Conservation (phyloP, 139 green algal genomes). For the Parachlorella kessleri region DNA sequence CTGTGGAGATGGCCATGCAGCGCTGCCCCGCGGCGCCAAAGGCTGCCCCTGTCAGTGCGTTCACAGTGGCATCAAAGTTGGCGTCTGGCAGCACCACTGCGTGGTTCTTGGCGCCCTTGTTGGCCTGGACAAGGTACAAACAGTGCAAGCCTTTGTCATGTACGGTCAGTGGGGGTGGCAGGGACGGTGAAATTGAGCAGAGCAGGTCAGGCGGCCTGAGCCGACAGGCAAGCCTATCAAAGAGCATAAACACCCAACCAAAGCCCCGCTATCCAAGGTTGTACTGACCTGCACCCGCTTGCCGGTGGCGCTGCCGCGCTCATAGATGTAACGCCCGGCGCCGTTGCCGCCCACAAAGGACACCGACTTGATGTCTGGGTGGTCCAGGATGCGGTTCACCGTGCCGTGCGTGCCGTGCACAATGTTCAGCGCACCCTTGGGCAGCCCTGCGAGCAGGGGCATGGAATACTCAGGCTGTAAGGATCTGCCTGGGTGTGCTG, state of each 20-base stretch:
- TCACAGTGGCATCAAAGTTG: slow-evolving; percentile 70
- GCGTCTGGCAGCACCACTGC: slow-evolving; percentile 96
- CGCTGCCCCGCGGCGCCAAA: slow-evolving; percentile 97
- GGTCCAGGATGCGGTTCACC: slow-evolving; percentile 91
- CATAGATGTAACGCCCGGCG: slow-evolving; percentile 88
- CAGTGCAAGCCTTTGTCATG: too few species aligned
- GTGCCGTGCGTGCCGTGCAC: slow-evolving; percentile 90
- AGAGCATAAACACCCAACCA: too few species aligned
- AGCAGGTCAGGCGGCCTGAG: too few species aligned
- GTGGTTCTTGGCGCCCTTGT: slow-evolving; percentile 98
- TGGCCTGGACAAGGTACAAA: too few species aligned
- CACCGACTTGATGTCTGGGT: slow-evolving; percentile 92
- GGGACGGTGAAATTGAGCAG: too few species aligned
- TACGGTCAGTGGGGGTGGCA: too few species aligned
- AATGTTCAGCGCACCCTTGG: slow-evolving; percentile 45
- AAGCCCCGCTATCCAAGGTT: too few species aligned
- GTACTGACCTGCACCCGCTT: slow-evolving; percentile 88
- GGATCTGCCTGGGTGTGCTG: too few species aligned
- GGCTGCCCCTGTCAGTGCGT: slow-evolving; percentile 82
- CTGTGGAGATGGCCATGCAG: slow-evolving; percentile 96
- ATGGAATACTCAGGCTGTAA: too few species aligned
- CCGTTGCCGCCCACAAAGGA: slow-evolving; percentile 93
- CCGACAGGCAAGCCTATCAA: too few species aligned
- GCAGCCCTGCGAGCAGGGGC: slow-evolving; percentile 34
- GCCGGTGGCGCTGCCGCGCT: slow-evolving; percentile 67